Evolutionary conservation across 2,329 filamentous ascomycete species (phyloP).

Genomic region (Huntiella bhutanensis): DNA sequence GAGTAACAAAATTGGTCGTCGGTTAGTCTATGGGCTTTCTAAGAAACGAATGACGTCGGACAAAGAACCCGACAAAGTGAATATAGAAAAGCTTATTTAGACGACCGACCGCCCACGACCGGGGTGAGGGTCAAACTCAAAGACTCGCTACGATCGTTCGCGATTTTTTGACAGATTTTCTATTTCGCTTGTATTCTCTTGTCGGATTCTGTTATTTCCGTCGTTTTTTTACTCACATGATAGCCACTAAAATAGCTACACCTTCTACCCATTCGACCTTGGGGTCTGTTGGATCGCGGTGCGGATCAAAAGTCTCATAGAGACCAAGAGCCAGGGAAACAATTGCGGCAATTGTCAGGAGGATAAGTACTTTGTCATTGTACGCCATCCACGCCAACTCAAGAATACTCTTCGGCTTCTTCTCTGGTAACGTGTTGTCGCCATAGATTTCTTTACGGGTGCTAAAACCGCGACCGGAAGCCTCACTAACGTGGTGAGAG

Average conservation of each 20-base stretch:
- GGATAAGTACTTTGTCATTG: constrained; percentile 54
- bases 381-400: constrained; percentile 48
- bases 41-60: not conserved
- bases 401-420: constrained; percentile 39
- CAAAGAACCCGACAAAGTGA: not conserved
- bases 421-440: constrained; percentile 39
- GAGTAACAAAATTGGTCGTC: not conserved
- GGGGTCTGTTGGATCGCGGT: constrained; percentile 16
- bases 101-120: constrained; percentile 21
- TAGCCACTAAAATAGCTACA: constrained; percentile 13
- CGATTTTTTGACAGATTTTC: not conserved
- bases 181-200: not conserved
- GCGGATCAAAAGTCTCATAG: constrained; percentile 39
- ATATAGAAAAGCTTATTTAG: constrained; percentile 15
- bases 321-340: constrained; percentile 51
- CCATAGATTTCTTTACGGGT: constrained; percentile 43
- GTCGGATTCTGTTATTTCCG: not conserved
- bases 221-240: constrained; percentile 10
- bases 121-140: not conserved
- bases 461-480: constrained; percentile 15
- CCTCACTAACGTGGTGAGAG: not conserved
- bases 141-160: not conserved
- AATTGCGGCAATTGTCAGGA: constrained; percentile 48
- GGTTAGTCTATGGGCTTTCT: not conserved
- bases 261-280: constrained; percentile 17